Base-by-base conservation (phyloP, 2,329 filamentous ascomycete species). In the Cladophialophora carrionii region DNA sequence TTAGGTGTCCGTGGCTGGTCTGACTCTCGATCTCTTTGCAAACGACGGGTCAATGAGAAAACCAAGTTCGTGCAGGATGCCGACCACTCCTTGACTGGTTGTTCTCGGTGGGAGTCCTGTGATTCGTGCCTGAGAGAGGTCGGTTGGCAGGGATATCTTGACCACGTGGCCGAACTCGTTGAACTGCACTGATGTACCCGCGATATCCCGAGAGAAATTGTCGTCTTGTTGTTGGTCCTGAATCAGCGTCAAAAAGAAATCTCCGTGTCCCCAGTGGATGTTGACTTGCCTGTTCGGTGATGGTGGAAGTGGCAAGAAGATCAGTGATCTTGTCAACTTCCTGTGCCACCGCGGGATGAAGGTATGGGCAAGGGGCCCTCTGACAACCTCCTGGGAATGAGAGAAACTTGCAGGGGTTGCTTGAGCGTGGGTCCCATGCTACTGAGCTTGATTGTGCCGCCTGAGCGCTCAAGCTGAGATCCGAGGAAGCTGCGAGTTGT, bases 121-220 rank as follows among this genome's bases (percentile, higher is more conserved):
- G 24, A 74, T 70, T 12, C 66, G 69, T 41, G 65, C 68, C 55
- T 65, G 55, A 43, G 72, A 74, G 53, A 73, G 73, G 57, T 74
- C 72, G 26, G 67, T 51, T 8, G 70, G 68, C 43, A 73, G 65
- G 24, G 66, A 68, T n/a, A 73, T 59, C 66, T 72, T 73, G n/a
- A 64, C 31, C n/a, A 72, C 57, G 26, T 72, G 63, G 53, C 66
- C 72, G 17, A 63, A 63, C 12, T 68, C 64, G 53, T 70, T 63
- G 60, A 72, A 74, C 52, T 65, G 63, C 17, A 68, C 68, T 26
- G 57, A 61, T 10, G 72, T 67, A 22, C 72, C 72, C 20, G 32
- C 63, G 24, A 73, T 31, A 32, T 71, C 64, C 57, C 72, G 71
- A 61, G 61, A 68, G 57, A 70, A 70, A 63, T 70, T 54, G 26